Evolutionary conservation across 768 basidiomycete genomes (phyloP).

Genomic region (Boletus vinaceobasis): DNA sequence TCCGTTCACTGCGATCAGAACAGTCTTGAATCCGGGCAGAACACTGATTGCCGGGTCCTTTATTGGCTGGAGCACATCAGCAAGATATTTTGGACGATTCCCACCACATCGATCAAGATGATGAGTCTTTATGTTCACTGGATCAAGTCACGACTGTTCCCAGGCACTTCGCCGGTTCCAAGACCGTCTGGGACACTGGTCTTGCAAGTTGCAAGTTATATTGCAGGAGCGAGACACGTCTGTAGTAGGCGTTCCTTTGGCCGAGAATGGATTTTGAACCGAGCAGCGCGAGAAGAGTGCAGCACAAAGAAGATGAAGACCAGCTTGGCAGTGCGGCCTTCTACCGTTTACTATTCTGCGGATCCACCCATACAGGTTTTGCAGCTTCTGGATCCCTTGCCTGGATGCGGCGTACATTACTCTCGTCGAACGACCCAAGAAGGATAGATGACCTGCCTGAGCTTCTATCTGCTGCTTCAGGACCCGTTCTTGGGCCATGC

Average conservation of each 20-base stretch:
- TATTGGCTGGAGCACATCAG: neutral
- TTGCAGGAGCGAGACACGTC: neutral
- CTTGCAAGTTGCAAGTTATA: neutral
- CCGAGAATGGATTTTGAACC: constrained; percentile 1
- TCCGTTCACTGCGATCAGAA: neutral
- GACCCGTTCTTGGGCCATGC: constrained; percentile 52
- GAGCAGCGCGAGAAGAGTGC: constrained; percentile 1
- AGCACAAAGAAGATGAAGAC: neutral
- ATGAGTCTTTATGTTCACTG: neutral
- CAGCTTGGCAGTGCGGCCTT: neutral
- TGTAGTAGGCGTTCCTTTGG: neutral
- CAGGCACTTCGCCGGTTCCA: neutral
- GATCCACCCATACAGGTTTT: constrained; percentile 35
- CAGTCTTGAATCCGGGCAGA: neutral
- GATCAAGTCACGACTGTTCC: neutral
- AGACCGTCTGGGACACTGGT: neutral
- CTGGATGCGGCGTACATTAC: constrained; percentile 12
- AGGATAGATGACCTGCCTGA: constrained; percentile 41
- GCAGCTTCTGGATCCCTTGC: constrained; percentile 25
- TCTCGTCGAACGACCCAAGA: constrained; percentile 1
- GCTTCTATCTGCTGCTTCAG: constrained; percentile 49
- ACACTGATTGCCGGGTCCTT: neutral
- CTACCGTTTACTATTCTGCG: constrained; percentile 15
- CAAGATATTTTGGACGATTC: neutral
- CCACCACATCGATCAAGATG: neutral